Evolutionary conservation across 2,329 filamentous ascomycete species (phyloP), one percentile per base, ranked within the genome.

Genomic region (Epichloe sylvatica): DNA sequence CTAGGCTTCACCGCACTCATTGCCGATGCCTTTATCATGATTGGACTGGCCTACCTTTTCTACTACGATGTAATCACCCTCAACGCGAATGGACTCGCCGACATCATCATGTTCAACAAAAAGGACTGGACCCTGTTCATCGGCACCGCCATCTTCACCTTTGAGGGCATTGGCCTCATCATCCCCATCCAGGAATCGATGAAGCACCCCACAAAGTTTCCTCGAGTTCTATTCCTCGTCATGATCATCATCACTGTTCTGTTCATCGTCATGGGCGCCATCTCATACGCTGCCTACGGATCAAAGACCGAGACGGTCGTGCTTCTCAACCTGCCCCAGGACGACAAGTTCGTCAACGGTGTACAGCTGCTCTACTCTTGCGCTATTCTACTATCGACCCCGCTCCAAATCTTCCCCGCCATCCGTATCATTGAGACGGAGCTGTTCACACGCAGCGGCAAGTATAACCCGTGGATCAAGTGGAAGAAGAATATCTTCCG

Each of bases 401-500:
- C 92, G 5, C 72, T 98, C 51, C 94, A 98, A 63, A 90, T 98
- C 57, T 98, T 97, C 74, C 92, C 92, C 0, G 92, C 92, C 41
- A 97, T 98, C 60, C 85, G 91, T 62, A 98, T 98, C 61, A 88
- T 87, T 35, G 90, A 94, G 68, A 95, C 94, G 59, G 88, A 89
- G 56, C 75, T 97, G 6, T 98, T 97, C 67, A 94, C 86, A 23
- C 78, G 85, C 62, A 95, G 89, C 54, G 90, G 92, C 58, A 98
- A 98, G 69, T 95, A 96, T 70, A 96, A 97, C 63, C 90, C 89
- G 0, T 92, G 87, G 63, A 94, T 98, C 73, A 98, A 98, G 72
- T 98, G 92, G 92, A 86, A 97, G 75, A 98, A 98, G 80, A 98
- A 98, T 59, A 72, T 84, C 35, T 98, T 95, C 73, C 84, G 92